Percentiles rank a stretch among this genome's conserved stretches.
Evolutionary conservation across 192 early-diverging fungal genomes (phyloP).

Genomic region (Coemansia guatemalensis): DNA sequence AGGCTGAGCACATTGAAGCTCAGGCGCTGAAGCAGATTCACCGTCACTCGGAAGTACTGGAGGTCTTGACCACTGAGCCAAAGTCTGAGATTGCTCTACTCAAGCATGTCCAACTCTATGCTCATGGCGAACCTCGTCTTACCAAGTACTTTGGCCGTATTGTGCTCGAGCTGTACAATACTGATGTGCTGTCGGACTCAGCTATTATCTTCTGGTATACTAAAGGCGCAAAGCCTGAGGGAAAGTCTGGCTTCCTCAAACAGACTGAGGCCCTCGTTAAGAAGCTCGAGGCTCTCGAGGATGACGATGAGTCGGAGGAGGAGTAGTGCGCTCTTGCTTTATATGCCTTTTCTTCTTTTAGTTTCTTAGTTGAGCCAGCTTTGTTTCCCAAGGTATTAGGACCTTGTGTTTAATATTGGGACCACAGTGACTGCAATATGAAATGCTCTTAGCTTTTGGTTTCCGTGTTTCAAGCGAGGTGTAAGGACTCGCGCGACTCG

Average conservation of each 20-base stretch:
- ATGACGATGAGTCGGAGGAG: conserved; percentile 54
- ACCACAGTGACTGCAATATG: too few species aligned
- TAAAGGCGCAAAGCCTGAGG: conserved; percentile 85
- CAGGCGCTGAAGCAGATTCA: conserved; percentile 64
- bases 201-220: conserved; percentile 94
- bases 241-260: conserved; percentile 89
- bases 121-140: conserved; percentile 87
- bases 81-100: conserved; percentile 81
- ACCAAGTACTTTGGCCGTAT: conserved; percentile 85
- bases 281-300: conserved; percentile 72
- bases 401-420: too few species aligned
- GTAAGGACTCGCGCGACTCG: too few species aligned
- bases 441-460: too few species aligned
- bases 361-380: too few species aligned
- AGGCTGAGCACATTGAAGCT: conserved; percentile 82
- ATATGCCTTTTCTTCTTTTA: not conserved
- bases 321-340: not conserved
- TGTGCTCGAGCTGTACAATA: conserved; percentile 80
- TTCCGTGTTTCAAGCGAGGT: too few species aligned
- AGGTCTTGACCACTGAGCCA: conserved; percentile 59
- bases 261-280: conserved; percentile 89
- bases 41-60: conserved; percentile 73
- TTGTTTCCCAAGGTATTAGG: too few species aligned
- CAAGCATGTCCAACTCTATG: conserved; percentile 81
- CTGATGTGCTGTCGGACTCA: conserved; percentile 87